Base-by-base conservation (phyloP, 2,329 filamentous ascomycete species). In the Fusarium equiseti region DNA sequence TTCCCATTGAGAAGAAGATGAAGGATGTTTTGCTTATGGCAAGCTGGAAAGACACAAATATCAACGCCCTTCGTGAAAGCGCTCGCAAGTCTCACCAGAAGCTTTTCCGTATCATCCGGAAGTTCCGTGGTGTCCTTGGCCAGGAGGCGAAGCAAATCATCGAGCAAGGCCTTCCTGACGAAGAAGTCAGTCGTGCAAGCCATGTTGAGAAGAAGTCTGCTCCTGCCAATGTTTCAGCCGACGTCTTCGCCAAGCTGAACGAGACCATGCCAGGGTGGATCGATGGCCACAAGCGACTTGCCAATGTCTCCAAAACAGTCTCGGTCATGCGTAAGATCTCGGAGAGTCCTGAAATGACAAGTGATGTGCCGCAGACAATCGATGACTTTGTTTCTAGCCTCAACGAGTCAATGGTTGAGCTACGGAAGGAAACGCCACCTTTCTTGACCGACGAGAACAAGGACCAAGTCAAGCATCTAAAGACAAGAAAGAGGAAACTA, bases 11-110 rank as follows among this genome's bases (percentile, higher is more conserved):
- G 79, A 97, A 94, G 80, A 90, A 94, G 61, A 93, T 98, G 87
- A 95, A 92, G 78, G 93, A 98, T 73, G 90, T 98, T n/a, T 87
- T 99, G 18, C 89, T 97, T 55, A 84, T 99, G 74, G 94, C 95
- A 10, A 98, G 94, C 79, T 99, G 97, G 97, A 98, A 97, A 79
- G 96, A 99, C 74, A 97, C 93, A 24, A 99, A 98, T 76, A 97
- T 99, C 67, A 91, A 91, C 50, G 93, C 94, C 2, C 83, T 99
- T 18, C 89, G 91, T 71, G 94, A 98, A 77, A 98, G 95, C 79
- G 94, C 96, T 2, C 91, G 92, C 74, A 91, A 91, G 65, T 98
- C 95, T 22, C 96, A 99, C 77, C 89, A 92, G 75, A 98, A 97
- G 80, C 87, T 99, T 3, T 97, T 97, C 83, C 93, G 93, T 73